These are phyloP conservation scores for Pleurotus eryngii DNA, from an alignment of 768 basidiomycete species.

Conservation along the genomic window DNA sequence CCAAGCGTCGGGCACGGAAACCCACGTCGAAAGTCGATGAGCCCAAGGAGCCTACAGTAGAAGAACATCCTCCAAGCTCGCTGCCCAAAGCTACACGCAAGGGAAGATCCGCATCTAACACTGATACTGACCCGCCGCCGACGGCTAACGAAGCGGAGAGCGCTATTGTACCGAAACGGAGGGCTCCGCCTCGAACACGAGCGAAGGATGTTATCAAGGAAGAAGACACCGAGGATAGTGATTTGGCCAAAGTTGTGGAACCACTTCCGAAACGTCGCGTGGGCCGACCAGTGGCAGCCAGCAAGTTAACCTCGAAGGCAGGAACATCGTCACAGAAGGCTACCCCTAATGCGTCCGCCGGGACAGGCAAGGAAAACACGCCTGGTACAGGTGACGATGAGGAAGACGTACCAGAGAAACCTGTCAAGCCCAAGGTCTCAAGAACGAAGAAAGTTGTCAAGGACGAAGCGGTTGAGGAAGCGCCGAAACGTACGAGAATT, in stretches of 20 bases:
- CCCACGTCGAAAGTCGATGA: neutral
- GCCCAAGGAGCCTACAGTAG: neutral
- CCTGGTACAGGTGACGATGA: conserved; percentile 23
- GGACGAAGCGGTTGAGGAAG: conserved; percentile 19
- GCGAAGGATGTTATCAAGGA: conserved; percentile 11
- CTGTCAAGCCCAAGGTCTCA: conserved; percentile 33
- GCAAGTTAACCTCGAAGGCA: conserved; percentile 24
- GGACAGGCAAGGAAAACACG: conserved; percentile 40
- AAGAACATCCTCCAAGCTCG: neutral
- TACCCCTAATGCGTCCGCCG: conserved; percentile 8
- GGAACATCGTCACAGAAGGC: conserved; percentile 28
- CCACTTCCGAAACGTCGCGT: conserved; percentile 3
- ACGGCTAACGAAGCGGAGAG: neutral
- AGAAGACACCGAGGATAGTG: neutral
- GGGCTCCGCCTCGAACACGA: conserved; percentile 11
- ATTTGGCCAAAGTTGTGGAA: neutral
- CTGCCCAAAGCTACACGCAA: neutral
- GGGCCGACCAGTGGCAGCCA: neutral
- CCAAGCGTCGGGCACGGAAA: conserved; percentile 4
- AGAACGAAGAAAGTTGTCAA: conserved; percentile 25
- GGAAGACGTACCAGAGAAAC: conserved; percentile 18
- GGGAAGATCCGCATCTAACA: neutral
- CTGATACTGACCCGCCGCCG: neutral
- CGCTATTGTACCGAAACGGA: neutral
- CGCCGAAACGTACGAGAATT: conserved; percentile 23